phyloP scores from a whole-genome alignment of 176 grass and related monocot species.

The Avena insularis region DNA sequence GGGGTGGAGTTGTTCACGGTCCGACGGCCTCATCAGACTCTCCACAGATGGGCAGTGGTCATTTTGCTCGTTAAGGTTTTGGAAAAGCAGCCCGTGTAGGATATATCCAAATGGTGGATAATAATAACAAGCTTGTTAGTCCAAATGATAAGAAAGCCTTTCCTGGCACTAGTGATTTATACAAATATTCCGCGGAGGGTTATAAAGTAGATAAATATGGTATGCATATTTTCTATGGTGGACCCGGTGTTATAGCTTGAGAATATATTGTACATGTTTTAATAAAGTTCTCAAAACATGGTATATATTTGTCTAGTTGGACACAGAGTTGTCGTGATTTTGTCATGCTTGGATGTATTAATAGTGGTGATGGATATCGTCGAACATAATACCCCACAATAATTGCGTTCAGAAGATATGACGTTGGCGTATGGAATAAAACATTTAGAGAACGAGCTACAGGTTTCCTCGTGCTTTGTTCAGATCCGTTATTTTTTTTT shows the following conservation, averaged over 20 bases:
- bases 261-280: background rate
- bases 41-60: slow-evolving; percentile 41
- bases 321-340: background rate
- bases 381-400: background rate
- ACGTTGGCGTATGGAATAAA: no score
- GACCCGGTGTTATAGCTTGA: background rate
- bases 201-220: background rate
- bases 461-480: no score
- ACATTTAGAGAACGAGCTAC: no score
- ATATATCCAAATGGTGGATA: background rate
- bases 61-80: slow-evolving; percentile 35
- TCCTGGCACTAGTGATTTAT: background rate
- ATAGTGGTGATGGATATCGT: background rate
- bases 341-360: background rate
- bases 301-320: background rate
- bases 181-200: slow-evolving; percentile 1
- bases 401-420: no score
- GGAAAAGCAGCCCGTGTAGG: slow-evolving; percentile 26
- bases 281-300: background rate
- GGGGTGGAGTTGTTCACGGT: slow-evolving; percentile 4
- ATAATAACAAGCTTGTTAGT: background rate
- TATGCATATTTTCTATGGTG: slow-evolving; percentile 34
- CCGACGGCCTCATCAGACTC: background rate
- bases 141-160: background rate
- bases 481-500: no score